Conservation (phyloP, 345 rosid species). For the Physaria fendleri region DNA sequence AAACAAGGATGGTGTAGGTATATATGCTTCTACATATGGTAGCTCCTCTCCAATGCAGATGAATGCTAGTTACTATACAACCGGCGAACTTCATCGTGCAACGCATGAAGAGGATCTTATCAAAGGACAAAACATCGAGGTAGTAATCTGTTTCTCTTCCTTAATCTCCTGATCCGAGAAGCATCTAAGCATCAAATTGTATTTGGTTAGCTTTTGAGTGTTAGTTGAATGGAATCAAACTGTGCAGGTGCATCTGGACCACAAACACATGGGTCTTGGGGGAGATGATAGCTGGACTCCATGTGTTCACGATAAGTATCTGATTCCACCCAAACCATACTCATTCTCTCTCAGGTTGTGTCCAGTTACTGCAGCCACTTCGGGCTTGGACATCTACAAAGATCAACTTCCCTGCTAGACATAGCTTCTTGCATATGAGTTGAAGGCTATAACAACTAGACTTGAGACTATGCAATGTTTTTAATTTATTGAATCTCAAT, state of each 20-base stretch:
- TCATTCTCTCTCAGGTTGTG: conserved; percentile 61
- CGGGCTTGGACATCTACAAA: conserved; percentile 46
- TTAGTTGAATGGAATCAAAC: not conserved
- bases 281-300: conserved; percentile 99
- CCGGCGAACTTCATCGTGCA: conserved; percentile 64
- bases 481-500: too few species aligned
- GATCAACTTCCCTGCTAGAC: conserved; percentile 43
- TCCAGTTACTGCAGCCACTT: conserved; percentile 51
- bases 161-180: not conserved
- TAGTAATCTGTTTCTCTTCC: conserved; percentile 19
- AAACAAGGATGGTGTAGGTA: conserved; percentile 65
- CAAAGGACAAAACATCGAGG: conserved; percentile 70
- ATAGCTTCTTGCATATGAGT: conserved; percentile 7
- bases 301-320: conserved; percentile 62
- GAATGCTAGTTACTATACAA: conserved; percentile 80
- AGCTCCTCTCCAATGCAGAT: conserved; percentile 86
- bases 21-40: conserved; percentile 72
- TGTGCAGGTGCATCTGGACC: conserved; percentile 88
- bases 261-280: conserved; percentile 89
- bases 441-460: conserved; percentile 5
- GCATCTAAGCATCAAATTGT: not conserved
- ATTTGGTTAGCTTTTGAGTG: not conserved
- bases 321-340: conserved; percentile 64
- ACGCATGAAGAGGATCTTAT: conserved; percentile 65
- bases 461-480: not conserved